Conservation (phyloP, 202 grass and related monocot species). For the Digitaria exilis region DNA sequence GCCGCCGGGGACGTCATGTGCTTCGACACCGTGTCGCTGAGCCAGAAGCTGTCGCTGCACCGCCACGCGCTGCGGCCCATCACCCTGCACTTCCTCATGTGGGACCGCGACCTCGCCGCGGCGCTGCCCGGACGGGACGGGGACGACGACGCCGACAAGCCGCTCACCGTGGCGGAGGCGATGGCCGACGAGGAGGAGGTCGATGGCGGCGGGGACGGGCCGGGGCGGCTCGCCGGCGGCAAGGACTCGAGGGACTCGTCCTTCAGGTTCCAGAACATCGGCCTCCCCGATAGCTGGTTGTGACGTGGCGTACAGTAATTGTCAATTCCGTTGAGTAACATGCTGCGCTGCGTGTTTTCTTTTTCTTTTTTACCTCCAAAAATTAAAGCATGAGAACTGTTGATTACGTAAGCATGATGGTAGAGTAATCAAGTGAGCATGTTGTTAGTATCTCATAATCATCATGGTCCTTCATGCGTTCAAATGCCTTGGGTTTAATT, state of each 20-base stretch:
- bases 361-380: not conserved
- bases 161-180: not conserved
- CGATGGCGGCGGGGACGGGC: slow-evolving; percentile 31
- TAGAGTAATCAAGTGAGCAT: not conserved
- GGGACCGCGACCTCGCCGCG: slow-evolving; percentile 48
- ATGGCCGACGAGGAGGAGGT: not conserved
- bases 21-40: slow-evolving; percentile 92
- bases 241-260: slow-evolving; percentile 52
- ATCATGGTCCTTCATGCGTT: no score
- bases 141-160: not conserved
- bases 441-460: no score
- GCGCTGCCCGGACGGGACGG: not conserved
- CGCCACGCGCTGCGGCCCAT: slow-evolving; percentile 82
- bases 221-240: not conserved
- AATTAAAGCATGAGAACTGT: not conserved
- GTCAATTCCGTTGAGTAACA: not conserved
- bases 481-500: no score
- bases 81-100: slow-evolving; percentile 81
- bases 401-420: not conserved
- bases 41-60: slow-evolving; percentile 94
- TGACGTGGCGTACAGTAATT: no score
- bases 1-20: slow-evolving; percentile 74
- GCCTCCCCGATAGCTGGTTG: slow-evolving; percentile 71
- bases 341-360: not conserved
- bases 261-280: slow-evolving; percentile 78